A percentile compares a stretch with the other conserved stretches of the same genome.
Conservation (phyloP, 257 asterid species). For the Solanum medicagineum region DNA sequence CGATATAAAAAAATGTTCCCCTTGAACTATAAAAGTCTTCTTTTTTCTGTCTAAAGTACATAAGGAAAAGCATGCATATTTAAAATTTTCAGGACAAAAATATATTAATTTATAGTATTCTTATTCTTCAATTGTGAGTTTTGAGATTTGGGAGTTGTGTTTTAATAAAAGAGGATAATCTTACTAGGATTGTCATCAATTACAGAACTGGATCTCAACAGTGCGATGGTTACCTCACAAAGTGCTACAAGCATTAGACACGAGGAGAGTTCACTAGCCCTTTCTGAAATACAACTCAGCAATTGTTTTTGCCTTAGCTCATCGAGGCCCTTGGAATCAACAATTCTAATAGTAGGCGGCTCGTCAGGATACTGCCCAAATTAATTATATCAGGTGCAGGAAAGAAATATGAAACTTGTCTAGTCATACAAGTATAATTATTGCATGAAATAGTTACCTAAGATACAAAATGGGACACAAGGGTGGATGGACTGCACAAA, state of each 20-base stretch:
- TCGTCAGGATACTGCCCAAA: constrained; percentile 80
- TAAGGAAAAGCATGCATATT: neutral
- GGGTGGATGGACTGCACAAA: neutral
- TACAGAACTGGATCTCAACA: neutral
- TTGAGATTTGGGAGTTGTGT: neutral
- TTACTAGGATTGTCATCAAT: neutral
- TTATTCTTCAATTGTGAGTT: neutral
- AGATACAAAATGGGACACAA: neutral
- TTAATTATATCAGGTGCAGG: neutral
- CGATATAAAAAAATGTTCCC: neutral
- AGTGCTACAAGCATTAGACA: constrained; percentile 87
- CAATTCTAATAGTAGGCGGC: constrained; percentile 50
- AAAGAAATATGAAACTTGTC: neutral
- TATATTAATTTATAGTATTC: neutral
- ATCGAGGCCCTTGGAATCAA: constrained; percentile 89
- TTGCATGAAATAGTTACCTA: neutral
- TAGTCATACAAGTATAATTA: neutral
- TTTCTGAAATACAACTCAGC: constrained; percentile 33
- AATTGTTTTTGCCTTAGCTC: constrained; percentile 54
- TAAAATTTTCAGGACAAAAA: neutral
- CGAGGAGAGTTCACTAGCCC: constrained; percentile 56
- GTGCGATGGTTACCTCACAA: constrained; percentile 53
- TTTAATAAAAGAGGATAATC: neutral
- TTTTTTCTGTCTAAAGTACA: neutral
- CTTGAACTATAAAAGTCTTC: neutral